These are phyloP conservation scores for Penicillium sumatraense DNA, from an alignment of 2,329 filamentous ascomycete species.

Conservation along the genomic window DNA sequence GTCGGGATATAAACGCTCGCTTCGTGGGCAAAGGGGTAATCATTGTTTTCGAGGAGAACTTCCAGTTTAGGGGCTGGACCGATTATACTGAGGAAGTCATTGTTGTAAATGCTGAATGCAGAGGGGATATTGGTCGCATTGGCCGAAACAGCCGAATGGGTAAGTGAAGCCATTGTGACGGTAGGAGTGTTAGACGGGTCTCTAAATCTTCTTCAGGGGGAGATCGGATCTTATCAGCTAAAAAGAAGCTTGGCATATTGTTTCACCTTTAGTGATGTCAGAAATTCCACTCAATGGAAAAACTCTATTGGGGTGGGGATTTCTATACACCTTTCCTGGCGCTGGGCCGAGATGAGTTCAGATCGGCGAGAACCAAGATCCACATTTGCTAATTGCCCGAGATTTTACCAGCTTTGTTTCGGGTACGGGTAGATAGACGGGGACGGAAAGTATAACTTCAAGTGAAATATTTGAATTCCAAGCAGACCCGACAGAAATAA, in stretches of 20 bases:
- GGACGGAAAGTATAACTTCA: neutral
- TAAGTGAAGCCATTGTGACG: constrained; percentile 2
- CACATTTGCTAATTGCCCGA: constrained; percentile 4
- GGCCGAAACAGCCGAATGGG: neutral
- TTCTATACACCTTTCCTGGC: neutral
- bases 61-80: constrained; percentile 43
- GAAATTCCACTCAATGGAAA: neutral
- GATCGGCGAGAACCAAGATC: constrained; percentile 8
- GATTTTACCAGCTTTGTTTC: constrained; percentile 7
- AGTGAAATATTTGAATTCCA: neutral
- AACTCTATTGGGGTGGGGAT: neutral
- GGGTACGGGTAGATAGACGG: neutral
- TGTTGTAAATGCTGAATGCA: constrained; percentile 1
- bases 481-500: neutral
- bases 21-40: constrained; percentile 57
- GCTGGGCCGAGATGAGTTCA: neutral
- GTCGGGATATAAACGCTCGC: constrained; percentile 46
- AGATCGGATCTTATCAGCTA: neutral
- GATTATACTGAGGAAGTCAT: constrained; percentile 31
- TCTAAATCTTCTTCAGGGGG: constrained; percentile 2
- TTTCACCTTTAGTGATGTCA: neutral
- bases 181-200: neutral
- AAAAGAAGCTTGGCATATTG: neutral
- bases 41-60: constrained; percentile 43
- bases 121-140: neutral